phyloP scores from a whole-genome alignment of 2,329 filamentous ascomycete genomes.

The Exophiala spinifera region DNA sequence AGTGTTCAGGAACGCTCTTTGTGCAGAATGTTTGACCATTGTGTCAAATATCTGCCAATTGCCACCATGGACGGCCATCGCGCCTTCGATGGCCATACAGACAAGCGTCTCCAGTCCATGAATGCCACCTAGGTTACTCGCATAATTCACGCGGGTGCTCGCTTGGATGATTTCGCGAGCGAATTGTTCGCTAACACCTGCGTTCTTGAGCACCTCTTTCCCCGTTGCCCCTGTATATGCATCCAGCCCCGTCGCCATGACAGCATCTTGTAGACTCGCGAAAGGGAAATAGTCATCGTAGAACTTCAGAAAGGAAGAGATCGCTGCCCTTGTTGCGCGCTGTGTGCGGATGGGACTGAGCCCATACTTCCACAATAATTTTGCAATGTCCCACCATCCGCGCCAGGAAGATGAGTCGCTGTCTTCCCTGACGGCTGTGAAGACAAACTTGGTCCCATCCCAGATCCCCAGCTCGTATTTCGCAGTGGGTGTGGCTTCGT shows the following conservation, averaged over 20 bases:
- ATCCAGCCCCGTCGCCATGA: conserved; percentile 64
- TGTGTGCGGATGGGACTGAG: conserved; percentile 71
- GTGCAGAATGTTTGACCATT: conserved; percentile 67
- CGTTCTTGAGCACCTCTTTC: conserved; percentile 64
- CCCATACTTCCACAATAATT: conserved; percentile 83
- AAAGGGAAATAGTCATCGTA: conserved; percentile 85
- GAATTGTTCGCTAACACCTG: conserved; percentile 66
- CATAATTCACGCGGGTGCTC: conserved; percentile 90
- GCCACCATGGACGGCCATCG: conserved; percentile 73
- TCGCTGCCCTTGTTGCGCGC: conserved; percentile 66
- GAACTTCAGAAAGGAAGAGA: conserved; percentile 71
- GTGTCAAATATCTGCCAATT: conserved; percentile 93
- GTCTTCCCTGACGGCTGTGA: conserved; percentile 58
- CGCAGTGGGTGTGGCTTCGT: conserved; percentile 47
- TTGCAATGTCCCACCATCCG: conserved; percentile 76
- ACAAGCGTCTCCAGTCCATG: conserved; percentile 90
- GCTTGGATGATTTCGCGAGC: conserved; percentile 82
- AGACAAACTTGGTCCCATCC: conserved; percentile 75
- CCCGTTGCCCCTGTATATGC: conserved; percentile 69
- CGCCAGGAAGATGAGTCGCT: conserved; percentile 15
- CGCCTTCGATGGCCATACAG: conserved; percentile 83
- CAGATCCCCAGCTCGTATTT: conserved; percentile 69
- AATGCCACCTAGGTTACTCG: conserved; percentile 78
- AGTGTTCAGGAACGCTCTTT: conserved; percentile 63
- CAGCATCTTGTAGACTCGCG: conserved; percentile 66